Conservation (phyloP, 192 early-diverging fungal species). For the Spinellus fusiger region DNA sequence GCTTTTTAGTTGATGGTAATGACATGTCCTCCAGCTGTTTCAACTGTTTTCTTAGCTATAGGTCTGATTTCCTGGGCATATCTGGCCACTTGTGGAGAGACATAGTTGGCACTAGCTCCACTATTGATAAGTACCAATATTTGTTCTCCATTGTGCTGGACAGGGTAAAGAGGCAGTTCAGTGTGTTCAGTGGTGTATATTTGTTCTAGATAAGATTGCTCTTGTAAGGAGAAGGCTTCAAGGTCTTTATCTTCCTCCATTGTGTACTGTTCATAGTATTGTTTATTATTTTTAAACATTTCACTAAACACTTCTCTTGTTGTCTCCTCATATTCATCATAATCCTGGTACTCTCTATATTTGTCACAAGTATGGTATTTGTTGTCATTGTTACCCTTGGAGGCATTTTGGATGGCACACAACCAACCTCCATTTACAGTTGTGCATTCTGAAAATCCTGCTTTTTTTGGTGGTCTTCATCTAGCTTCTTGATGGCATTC, state of each 20-base stretch:
- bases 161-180: background rate
- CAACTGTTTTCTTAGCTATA: background rate
- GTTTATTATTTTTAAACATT: background rate
- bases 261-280: background rate
- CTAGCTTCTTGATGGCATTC: background rate
- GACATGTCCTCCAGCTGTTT: conserved; percentile 1
- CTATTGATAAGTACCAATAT: background rate
- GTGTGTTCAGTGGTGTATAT: background rate
- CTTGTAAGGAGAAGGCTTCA: background rate
- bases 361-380: too few species aligned
- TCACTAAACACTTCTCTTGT: background rate
- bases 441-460: conserved; percentile 7
- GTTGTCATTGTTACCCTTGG: too few species aligned
- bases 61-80: background rate
- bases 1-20: background rate
- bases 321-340: background rate
- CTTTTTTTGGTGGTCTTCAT: background rate
- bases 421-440: background rate
- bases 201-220: background rate
- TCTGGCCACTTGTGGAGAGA: background rate
- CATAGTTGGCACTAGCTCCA: conserved; percentile 10
- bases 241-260: background rate
- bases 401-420: background rate
- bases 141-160: background rate
- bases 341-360: too few species aligned